Base-by-base conservation (phyloP, 495 filamentous ascomycete species). In the Lepidopterella palustris region DNA sequence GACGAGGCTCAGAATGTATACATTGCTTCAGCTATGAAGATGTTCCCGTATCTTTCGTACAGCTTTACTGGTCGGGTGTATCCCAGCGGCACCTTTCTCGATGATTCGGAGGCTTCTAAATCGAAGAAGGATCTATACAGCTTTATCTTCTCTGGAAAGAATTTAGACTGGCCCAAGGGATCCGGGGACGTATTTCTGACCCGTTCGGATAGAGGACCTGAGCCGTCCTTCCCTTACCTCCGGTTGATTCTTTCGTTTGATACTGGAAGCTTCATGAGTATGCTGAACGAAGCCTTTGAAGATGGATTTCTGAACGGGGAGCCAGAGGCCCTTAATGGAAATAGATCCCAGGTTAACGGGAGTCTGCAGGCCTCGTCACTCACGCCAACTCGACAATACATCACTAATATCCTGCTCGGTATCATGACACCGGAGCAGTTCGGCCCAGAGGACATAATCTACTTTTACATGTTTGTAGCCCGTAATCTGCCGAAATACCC, bases 381-480 rank as follows among this genome's bases (percentile, higher is more conserved):
- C 32, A 89, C 87, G 6, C 84, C 97, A 55, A 92, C 95, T 63
- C 82, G 93, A 26, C 93, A 97, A 73, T 92, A 90, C 69, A 79
- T 98, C 54, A 81, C 96, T 59, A 92, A 85, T 50, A 93, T 96
- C 40, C 72, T 98, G 53, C 78, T 95, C 25, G 90, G 95, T 68
- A 84, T 96, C 25, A 93, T 97, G 89, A 84, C 82, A 53, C 71
- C 82, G 9, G 68, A 77, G 15, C 82, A 84, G 9, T 97, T 95
- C 67, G 79, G 82, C 3, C 66, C 82, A n/a, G 81, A 87, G 58
- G 89, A 97, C 71, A 90, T 87, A 25, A 89, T 98, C 57, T 97
- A 95, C 71, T 80, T 98, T 31, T 87, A 98, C 70, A 98, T 98
- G 89, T 97, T 98, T 68, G 84, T 97, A 70, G 92, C 93, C 45